A percentile compares a stretch with the other conserved stretches of the same genome.
These are phyloP conservation scores for Nannochloropsis salina DNA, from an alignment of 108 stramenopile species.

Conservation along the genomic window DNA sequence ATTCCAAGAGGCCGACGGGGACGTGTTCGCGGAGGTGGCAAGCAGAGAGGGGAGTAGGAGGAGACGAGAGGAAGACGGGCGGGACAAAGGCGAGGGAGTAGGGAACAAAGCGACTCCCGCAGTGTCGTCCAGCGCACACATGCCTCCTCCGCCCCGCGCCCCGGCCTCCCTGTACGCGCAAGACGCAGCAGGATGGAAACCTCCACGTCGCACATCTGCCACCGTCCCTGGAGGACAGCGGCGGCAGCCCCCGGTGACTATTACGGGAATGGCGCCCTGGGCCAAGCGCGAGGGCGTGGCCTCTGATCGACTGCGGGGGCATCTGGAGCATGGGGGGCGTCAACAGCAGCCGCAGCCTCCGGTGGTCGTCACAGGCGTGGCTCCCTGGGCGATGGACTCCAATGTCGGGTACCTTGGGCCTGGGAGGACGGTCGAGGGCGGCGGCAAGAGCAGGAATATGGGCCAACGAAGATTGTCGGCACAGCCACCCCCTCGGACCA, in stretches of 20 bases:
- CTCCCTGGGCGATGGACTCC: conserved; percentile 47
- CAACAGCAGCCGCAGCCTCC: conserved; percentile 37
- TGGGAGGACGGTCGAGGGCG: too few relatives aligned
- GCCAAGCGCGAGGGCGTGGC: not conserved
- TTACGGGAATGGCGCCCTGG: conserved; percentile 57
- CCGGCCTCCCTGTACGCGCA: not conserved
- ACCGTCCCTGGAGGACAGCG: not conserved
- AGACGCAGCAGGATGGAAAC: not conserved
- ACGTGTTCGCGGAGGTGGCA: conserved; percentile 24
- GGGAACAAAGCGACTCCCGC: not conserved
- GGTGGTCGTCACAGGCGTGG: conserved; percentile 55
- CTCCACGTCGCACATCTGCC: not conserved
- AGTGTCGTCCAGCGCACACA: not conserved
- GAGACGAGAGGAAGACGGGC: not conserved
- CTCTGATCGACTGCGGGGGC: not conserved
- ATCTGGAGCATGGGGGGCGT: not conserved
- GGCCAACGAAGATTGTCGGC: too few relatives aligned
- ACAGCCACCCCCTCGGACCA: too few relatives aligned
- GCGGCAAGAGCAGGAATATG: too few relatives aligned
- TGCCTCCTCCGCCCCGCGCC: not conserved
- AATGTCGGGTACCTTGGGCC: not conserved
- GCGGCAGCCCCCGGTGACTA: conserved; percentile 47
- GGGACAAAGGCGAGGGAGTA: not conserved
- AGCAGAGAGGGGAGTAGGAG: not conserved
- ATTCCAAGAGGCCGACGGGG: conserved; percentile 14